Percentiles rank a stretch among this genome's conserved stretches.
Evolutionary conservation across 2,329 filamentous ascomycete genomes (phyloP).

Genomic region (Diaporthe batatas): DNA sequence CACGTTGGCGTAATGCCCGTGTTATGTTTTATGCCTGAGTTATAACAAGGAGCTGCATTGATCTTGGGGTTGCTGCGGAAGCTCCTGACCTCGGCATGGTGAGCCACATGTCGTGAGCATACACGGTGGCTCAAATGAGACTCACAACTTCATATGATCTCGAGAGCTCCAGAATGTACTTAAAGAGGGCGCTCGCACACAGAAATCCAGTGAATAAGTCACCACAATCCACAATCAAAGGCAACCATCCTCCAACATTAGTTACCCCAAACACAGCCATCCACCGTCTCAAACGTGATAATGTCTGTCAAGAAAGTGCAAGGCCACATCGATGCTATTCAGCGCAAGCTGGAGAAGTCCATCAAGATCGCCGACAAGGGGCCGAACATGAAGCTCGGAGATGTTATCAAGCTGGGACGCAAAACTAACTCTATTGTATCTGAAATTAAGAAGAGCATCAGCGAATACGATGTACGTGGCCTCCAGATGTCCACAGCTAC

Average conservation of each 20-base stretch:
- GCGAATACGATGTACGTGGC: conserved; percentile 46
- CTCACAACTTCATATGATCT: conserved; percentile 17
- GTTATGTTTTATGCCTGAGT: conserved; percentile 29
- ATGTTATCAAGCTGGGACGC: conserved; percentile 48
- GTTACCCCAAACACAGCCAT: neutral
- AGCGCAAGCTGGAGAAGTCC: conserved; percentile 48
- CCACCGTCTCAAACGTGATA: conserved; percentile 1
- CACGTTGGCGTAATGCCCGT: conserved; percentile 19
- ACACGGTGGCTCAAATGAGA: neutral
- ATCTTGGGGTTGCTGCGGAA: conserved; percentile 19
- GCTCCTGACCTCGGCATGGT: conserved; percentile 28
- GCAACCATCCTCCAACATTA: neutral
- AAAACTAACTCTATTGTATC: conserved; percentile 48
- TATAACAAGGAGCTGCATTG: conserved; percentile 32
- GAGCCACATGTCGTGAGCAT: conserved; percentile 26
- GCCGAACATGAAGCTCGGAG: conserved; percentile 44
- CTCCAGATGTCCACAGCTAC: neutral
- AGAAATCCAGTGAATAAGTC: rapidly evolving
- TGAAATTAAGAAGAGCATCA: conserved; percentile 48
- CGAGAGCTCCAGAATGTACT: neutral
- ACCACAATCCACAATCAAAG: neutral
- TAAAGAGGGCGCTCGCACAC: neutral
- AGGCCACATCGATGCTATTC: conserved; percentile 46
- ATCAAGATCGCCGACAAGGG: conserved; percentile 48
- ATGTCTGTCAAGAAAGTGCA: conserved; percentile 45